phyloP scores from a whole-genome alignment of 164 flowering plant genomes.

The Hamamelis virginiana region DNA sequence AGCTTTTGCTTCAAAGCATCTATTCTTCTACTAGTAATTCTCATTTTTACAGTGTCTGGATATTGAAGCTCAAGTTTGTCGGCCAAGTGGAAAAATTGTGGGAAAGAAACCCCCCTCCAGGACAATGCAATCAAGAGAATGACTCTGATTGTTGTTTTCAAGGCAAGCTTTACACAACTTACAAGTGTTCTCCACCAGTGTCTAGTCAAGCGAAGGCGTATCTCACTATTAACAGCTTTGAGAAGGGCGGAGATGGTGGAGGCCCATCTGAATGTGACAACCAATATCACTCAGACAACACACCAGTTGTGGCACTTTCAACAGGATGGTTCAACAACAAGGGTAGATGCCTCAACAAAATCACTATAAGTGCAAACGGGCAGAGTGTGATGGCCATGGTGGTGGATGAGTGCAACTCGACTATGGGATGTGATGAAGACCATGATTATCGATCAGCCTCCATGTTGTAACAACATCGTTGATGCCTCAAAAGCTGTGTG shows the following conservation, averaged over 20 bases:
- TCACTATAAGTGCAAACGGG: constrained; percentile 16
- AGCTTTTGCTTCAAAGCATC: not conserved
- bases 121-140: constrained; percentile 24
- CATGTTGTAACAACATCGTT: constrained; percentile 34
- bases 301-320: constrained; percentile 15
- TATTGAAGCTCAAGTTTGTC: not conserved
- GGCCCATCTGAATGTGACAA: constrained; percentile 29
- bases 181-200: constrained; percentile 37
- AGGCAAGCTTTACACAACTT: constrained; percentile 24
- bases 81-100: constrained; percentile 20
- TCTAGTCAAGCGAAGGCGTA: constrained; percentile 19
- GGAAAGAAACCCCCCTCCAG: constrained; percentile 24
- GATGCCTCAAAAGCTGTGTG: constrained; percentile 40
- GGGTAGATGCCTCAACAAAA: constrained; percentile 16
- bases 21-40: not conserved
- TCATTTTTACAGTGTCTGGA: not conserved
- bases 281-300: not conserved
- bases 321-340: constrained; percentile 19
- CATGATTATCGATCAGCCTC: constrained; percentile 29
- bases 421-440: constrained; percentile 16
- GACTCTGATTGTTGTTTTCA: constrained; percentile 24
- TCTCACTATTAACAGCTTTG: constrained; percentile 31
- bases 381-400: constrained; percentile 19
- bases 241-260: constrained; percentile 30
- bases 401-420: constrained; percentile 24